phyloP scores from a whole-genome alignment of 2,329 filamentous ascomycete species.

The Exophiala lecanii-corni region DNA sequence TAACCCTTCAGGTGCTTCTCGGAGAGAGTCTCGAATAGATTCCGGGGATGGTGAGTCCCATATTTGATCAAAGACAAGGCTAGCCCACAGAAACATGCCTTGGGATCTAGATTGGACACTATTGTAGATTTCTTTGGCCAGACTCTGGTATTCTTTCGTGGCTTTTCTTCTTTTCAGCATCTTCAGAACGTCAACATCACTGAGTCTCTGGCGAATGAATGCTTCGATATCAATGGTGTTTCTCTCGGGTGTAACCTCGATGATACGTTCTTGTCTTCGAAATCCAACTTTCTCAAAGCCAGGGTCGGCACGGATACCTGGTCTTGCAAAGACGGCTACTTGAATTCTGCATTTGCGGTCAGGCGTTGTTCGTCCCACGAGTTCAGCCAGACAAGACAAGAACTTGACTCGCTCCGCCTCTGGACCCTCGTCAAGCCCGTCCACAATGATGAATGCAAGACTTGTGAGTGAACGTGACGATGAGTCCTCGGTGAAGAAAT shows the following conservation, averaged over 20 bases:
- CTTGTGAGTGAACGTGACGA: too few relatives aligned
- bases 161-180: constrained; percentile 5
- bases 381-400: constrained; percentile 6
- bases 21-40: too few relatives aligned
- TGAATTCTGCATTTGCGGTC: constrained; percentile 4
- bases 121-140: constrained; percentile 6
- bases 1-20: constrained; percentile 3
- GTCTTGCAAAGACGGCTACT: constrained; percentile 10
- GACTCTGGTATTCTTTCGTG: constrained; percentile 1
- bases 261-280: constrained; percentile 8
- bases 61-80: too few relatives aligned
- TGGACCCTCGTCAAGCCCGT: constrained; percentile 8
- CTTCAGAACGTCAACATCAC: constrained; percentile 3
- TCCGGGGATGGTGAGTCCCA: too few relatives aligned
- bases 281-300: constrained; percentile 2
- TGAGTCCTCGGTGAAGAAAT: too few relatives aligned
- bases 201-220: constrained; percentile 2
- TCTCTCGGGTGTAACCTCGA: constrained; percentile 6
- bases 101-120: constrained; percentile 6
- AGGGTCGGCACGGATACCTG: constrained; percentile 5
- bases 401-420: constrained; percentile 1
- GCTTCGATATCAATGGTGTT: constrained; percentile 6
- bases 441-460: constrained; percentile 7
- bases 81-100: constrained; percentile 13
- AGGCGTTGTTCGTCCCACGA: constrained; percentile 1